Percentiles rank a stretch among this genome's conserved stretches.
Conservation (phyloP, 192 early-diverging fungal species). For the Coemansia sp. region DNA sequence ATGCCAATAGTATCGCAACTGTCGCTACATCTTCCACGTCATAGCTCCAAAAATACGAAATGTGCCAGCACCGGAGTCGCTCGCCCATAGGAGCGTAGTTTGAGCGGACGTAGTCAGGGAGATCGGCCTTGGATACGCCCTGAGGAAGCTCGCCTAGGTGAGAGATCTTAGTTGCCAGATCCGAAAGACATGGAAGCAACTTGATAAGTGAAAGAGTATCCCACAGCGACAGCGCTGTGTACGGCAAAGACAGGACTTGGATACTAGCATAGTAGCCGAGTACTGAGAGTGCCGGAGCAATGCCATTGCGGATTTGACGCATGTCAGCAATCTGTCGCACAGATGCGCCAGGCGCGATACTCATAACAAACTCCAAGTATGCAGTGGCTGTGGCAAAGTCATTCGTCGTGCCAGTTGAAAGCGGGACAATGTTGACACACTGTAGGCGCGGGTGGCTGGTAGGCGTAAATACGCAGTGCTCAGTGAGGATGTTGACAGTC, state of each 20-base stretch:
- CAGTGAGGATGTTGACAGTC: neutral
- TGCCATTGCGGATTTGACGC: neutral
- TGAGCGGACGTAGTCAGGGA: neutral
- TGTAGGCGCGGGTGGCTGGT: neutral
- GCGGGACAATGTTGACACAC: constrained; percentile 2
- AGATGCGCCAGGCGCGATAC: neutral
- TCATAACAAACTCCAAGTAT: neutral
- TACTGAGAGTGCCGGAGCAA: neutral
- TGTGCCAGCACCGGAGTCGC: neutral
- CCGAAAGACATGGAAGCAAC: neutral
- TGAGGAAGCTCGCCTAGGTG: neutral
- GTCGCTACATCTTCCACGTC: neutral
- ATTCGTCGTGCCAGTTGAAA: neutral
- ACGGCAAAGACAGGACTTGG: neutral
- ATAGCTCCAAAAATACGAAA: neutral
- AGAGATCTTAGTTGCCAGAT: neutral
- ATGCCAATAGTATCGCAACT: neutral
- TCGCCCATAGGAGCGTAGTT: neutral
- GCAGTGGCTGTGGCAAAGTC: neutral
- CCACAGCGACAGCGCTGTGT: neutral
- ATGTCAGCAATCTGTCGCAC: neutral
- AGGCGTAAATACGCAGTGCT: neutral
- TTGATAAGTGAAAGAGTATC: neutral
- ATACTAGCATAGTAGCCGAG: neutral
- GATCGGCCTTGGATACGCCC: neutral